Base-by-base conservation (phyloP, 129 eudicot genomes). In the Arctium lappa region DNA sequence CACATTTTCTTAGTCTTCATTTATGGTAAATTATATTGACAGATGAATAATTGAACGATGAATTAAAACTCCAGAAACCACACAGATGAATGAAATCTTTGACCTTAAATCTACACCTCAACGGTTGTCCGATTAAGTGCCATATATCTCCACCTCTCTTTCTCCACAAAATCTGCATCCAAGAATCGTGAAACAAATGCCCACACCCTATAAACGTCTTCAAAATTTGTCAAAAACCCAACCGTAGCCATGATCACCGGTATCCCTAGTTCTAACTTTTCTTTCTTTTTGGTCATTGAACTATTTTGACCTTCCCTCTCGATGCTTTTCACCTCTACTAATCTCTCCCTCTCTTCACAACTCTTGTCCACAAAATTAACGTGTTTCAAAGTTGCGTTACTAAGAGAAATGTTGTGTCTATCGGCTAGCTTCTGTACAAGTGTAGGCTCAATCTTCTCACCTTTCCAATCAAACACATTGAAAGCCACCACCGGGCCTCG, bases 131-230 rank as follows among this genome's bases (percentile, higher is more conserved):
- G 94, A 86, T 94, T 94, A 81, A 94, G 91, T 76, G 94, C 97
- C 91, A 73, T 89, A 79, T 95, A 95, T 74, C 97, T 91, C 98
- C 98, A 92, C 39, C 93, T 79, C 78, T 95, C 98, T 85, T 92
- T 95, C 93, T 95, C 97, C 72, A 92, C 97, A 85, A 88, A 93
- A 88, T 93, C 99, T 7, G 99, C 97, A 93, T 95, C 97, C 86
- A 93, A 77, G 81, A 93, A 95, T 74, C 88, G 76, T 1, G 99
- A 81, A 68, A 88, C 90, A 56, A 95, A 95, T 32, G 63, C 85
- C 99, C 99, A 93, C n/a, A 93, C 48, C 74, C 83, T 89, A 60
- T 91, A 90, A 82, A 87, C 82, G 75, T 95, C 99, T 44, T 93
- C 97, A 81, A 93, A 93, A 81, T 91, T 91, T 16, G 88, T 90